phyloP scores from a whole-genome alignment of 805 yeast species.

The Wickerhamomyces sydowiorum region DNA sequence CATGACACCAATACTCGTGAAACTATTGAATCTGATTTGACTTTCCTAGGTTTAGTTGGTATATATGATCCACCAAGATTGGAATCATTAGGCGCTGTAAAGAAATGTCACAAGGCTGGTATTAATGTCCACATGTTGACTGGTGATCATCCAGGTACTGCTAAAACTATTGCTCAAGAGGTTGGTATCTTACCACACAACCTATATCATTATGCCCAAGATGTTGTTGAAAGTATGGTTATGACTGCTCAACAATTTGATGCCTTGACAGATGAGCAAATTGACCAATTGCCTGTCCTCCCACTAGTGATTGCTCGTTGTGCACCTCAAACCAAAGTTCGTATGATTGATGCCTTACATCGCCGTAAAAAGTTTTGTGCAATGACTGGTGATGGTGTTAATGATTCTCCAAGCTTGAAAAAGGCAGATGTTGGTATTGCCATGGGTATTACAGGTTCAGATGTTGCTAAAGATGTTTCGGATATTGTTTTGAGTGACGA shows the following conservation, averaged over 20 bases:
- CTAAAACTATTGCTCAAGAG: constrained; percentile 73
- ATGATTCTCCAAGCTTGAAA: constrained; percentile 74
- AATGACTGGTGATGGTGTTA: constrained; percentile 84
- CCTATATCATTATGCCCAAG: constrained; percentile 47
- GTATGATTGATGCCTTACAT: constrained; percentile 74
- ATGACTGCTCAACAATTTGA: constrained; percentile 76
- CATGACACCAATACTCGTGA: constrained; percentile 32
- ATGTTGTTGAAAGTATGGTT: constrained; percentile 58
- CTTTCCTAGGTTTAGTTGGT: constrained; percentile 65
- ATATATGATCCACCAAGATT: constrained; percentile 77
- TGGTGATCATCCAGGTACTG: constrained; percentile 78
- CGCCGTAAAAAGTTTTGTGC: constrained; percentile 61
- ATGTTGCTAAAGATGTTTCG: constrained; percentile 80
- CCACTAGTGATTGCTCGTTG: constrained; percentile 80
- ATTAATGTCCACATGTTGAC: constrained; percentile 78
- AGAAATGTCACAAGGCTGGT: constrained; percentile 66
- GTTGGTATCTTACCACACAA: constrained; percentile 70
- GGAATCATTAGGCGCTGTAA: constrained; percentile 62
- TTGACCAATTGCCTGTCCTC: constrained; percentile 58
- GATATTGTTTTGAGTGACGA: constrained; percentile 74
- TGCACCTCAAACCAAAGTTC: constrained; percentile 76
- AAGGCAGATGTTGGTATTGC: constrained; percentile 80
- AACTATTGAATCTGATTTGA: constrained; percentile 45
- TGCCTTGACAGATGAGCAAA: constrained; percentile 49
- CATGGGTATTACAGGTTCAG: constrained; percentile 78